Evolutionary conservation across 495 filamentous ascomycete genomes (phyloP), one percentile per base, ranked within the genome.

Genomic region (Barbatosphaeria neglecta): DNA sequence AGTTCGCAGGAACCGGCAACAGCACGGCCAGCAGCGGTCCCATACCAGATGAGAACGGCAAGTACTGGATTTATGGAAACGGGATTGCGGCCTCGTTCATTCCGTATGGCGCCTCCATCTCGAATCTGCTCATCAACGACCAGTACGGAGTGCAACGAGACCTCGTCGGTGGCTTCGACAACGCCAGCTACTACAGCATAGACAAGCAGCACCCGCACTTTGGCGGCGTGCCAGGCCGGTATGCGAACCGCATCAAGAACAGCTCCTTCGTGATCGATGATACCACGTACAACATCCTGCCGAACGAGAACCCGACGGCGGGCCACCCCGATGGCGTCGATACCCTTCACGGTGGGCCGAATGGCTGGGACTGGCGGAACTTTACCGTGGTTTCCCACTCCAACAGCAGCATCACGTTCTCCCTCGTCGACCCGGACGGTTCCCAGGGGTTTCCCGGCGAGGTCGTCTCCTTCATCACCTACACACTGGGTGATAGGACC

Each of bases 191-290:
- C 45, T 94, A 92, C 58, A 56, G 69, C 7, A 63, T 77, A 27
- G 84, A 90, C 53, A 63, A 61, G 31, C 71, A 76, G 43, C 84
- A 86, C 64, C 84, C 84, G 41, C 86, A 82, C 69, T 83, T 86
- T 48, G 85, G 86, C 37, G 71, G 80, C 6, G 75, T 87, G n/a
- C 82, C 80, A 5, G 86, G 86, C 28, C 82, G 86, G 16, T 90
- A 90, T 56, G 86, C 85, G 37, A 90, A 94, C 64, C 81, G 84
- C 25, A 94, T 92, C 66, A 86, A 83, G 72, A 92, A 92, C 62
- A 80, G 78, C 50, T 84, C 78, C 8, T 94, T 92, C 56, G 72
- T 70, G 48, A 74, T 90, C 48, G 82, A 86, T 43, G 82, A 77
- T 19, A 52, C 52, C 13, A 69, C 61, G 0, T 90, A 82, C 55